Conservation (phyloP, 306 rosid genomes). For the barrel medic (Medicago truncatula) region DNA sequence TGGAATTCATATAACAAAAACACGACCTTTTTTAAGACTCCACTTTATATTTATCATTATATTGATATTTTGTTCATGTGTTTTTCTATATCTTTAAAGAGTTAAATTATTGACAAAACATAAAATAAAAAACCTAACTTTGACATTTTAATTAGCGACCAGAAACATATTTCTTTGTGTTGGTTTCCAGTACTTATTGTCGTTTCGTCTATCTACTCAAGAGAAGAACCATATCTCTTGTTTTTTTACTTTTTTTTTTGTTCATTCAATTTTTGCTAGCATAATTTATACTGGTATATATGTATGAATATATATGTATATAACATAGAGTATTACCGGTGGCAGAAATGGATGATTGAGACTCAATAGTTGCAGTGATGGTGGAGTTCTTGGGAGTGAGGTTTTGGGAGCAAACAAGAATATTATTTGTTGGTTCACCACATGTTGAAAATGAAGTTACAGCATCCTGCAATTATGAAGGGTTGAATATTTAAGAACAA, state of each 20-base stretch:
- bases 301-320: neutral
- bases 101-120: neutral
- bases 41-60: too few relatives aligned
- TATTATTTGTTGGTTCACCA: slow-evolving; percentile 50
- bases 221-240: neutral
- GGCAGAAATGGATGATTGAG: slow-evolving; percentile 80
- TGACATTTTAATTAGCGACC: too few relatives aligned
- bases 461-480: slow-evolving; percentile 50
- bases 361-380: slow-evolving; percentile 67
- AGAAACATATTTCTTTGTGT: too few relatives aligned
- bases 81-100: neutral
- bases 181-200: too few relatives aligned
- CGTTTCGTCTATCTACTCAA: too few relatives aligned
- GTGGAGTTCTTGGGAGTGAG: slow-evolving; percentile 63
- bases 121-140: neutral
- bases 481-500: neutral
- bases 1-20: neutral
- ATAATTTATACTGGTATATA: neutral
- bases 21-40: neutral
- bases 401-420: slow-evolving; percentile 49
- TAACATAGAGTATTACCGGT: slow-evolving; percentile 25
- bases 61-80: neutral
- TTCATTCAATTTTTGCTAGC: neutral
- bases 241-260: neutral
- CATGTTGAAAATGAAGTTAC: slow-evolving; percentile 54